Conservation (phyloP, 768 basidiomycete genomes). For the Collybiopsis confluens region DNA sequence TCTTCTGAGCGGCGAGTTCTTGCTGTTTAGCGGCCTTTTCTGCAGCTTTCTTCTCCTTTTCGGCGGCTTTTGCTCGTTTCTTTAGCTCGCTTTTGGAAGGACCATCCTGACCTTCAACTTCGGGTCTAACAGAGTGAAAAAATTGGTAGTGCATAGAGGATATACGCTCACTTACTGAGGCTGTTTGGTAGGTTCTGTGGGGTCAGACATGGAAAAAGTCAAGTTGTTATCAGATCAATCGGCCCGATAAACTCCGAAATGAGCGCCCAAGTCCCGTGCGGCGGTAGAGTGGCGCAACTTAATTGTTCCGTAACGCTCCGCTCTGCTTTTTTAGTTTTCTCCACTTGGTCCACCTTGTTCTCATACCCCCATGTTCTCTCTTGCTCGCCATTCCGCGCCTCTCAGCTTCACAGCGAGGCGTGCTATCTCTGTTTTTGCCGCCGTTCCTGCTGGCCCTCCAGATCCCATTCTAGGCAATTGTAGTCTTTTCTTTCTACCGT, state of each 20-base stretch:
- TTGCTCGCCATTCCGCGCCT: conserved; percentile 47
- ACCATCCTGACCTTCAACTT: conserved; percentile 32
- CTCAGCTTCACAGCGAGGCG: conserved; percentile 33
- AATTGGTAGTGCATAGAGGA: too few relatives aligned
- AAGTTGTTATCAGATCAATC: conserved; percentile 8
- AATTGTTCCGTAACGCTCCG: conserved; percentile 20
- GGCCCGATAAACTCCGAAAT: too few relatives aligned
- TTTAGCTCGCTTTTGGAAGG: conserved; percentile 88
- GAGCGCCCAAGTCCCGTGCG: background rate
- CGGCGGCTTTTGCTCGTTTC: conserved; percentile 85
- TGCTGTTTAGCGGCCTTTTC: conserved; percentile 80
- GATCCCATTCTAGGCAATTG: conserved; percentile 85
- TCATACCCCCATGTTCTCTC: conserved; percentile 33
- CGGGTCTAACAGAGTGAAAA: conserved; percentile 13
- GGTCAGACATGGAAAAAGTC: conserved; percentile 26
- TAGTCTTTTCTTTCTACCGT: conserved; percentile 6
- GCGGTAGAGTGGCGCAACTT: background rate
- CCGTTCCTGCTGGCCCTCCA: conserved; percentile 83
- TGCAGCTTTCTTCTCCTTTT: conserved; percentile 86
- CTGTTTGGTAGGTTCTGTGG: conserved; percentile 18
- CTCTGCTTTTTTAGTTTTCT: conserved; percentile 14
- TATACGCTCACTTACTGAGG: conserved; percentile 23
- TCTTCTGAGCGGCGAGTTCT: conserved; percentile 65
- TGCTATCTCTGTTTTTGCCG: conserved; percentile 71
- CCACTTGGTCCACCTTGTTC: conserved; percentile 14